Conservation (phyloP, 768 basidiomycete genomes). For the Lactarius vividus region DNA sequence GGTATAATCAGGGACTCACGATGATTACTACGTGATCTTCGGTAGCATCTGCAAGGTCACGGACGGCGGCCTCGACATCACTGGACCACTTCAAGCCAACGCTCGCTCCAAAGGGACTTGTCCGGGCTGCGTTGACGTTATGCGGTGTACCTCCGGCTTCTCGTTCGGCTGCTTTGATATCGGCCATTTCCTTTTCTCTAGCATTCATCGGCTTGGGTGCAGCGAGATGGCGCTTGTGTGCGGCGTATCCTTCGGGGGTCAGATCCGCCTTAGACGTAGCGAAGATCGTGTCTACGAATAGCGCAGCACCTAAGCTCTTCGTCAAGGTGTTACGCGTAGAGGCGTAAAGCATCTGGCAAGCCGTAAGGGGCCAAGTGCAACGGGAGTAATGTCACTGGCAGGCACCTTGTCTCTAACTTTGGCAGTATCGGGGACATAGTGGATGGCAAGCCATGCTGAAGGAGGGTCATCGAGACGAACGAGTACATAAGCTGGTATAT, state of each 20-base stretch:
- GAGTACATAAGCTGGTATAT: conserved; percentile 73
- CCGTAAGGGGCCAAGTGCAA: neutral
- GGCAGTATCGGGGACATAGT: conserved; percentile 80
- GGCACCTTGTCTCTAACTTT: conserved; percentile 77
- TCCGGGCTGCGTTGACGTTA: conserved; percentile 54
- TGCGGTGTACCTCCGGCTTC: conserved; percentile 48
- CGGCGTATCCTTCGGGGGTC: conserved; percentile 65
- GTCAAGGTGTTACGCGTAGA: conserved; percentile 68
- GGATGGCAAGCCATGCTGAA: conserved; percentile 69
- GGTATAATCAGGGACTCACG: conserved; percentile 43
- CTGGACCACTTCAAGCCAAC: conserved; percentile 67
- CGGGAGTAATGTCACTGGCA: neutral
- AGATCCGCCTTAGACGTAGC: conserved; percentile 71
- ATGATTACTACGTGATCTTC: conserved; percentile 58
- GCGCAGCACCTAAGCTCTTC: conserved; percentile 68
- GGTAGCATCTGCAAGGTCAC: conserved; percentile 48
- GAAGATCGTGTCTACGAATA: conserved; percentile 73
- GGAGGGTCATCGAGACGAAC: conserved; percentile 58
- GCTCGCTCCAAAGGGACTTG: conserved; percentile 54
- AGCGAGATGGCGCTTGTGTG: conserved; percentile 65
- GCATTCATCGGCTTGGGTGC: conserved; percentile 82
- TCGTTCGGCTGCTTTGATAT: conserved; percentile 75
- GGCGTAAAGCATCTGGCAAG: conserved; percentile 79
- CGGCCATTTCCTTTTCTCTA: conserved; percentile 78
- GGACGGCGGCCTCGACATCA: conserved; percentile 63